phyloP scores from a whole-genome alignment of 2,329 filamentous ascomycete genomes.

The Monosporascus cannonballus region DNA sequence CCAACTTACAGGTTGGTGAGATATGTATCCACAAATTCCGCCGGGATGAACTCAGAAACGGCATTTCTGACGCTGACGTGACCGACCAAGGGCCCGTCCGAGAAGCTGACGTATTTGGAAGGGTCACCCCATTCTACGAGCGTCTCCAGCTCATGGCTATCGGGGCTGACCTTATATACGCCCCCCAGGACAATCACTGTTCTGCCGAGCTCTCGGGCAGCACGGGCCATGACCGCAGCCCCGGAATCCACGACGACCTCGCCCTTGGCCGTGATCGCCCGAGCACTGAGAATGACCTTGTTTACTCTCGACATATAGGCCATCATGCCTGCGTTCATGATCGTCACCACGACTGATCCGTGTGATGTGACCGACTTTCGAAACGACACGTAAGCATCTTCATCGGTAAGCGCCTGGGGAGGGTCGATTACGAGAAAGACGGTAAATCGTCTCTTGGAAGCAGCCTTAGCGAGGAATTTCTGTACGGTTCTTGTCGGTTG shows the following conservation, averaged over 20 bases:
- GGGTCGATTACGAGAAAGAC: conserved; percentile 73
- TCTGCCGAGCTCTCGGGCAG: conserved; percentile 74
- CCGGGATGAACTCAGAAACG: conserved; percentile 74
- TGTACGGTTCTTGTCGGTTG: conserved; percentile 83
- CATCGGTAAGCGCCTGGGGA: conserved; percentile 29
- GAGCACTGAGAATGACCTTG: conserved; percentile 87
- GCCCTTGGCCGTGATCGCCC: conserved; percentile 83
- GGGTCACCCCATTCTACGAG: conserved; percentile 84
- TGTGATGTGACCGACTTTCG: conserved; percentile 71
- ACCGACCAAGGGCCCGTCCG: conserved; percentile 73
- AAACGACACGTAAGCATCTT: conserved; percentile 48
- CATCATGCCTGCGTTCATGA: conserved; percentile 80
- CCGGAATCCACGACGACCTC: conserved; percentile 79
- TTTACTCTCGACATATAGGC: conserved; percentile 93
- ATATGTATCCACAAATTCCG: conserved; percentile 71
- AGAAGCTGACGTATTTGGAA: conserved; percentile 67
- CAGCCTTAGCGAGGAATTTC: conserved; percentile 81
- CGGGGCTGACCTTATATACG: conserved; percentile 88
- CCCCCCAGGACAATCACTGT: conserved; percentile 86
- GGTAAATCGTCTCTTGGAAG: conserved; percentile 85
- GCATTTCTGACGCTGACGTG: conserved; percentile 73
- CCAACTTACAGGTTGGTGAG: conserved; percentile 73
- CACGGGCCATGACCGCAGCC: conserved; percentile 75
- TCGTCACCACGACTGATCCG: conserved; percentile 76
- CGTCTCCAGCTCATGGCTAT: conserved; percentile 75